Evolutionary conservation across 768 basidiomycete species (phyloP).

Genomic region (Suillus cothurnatus): DNA sequence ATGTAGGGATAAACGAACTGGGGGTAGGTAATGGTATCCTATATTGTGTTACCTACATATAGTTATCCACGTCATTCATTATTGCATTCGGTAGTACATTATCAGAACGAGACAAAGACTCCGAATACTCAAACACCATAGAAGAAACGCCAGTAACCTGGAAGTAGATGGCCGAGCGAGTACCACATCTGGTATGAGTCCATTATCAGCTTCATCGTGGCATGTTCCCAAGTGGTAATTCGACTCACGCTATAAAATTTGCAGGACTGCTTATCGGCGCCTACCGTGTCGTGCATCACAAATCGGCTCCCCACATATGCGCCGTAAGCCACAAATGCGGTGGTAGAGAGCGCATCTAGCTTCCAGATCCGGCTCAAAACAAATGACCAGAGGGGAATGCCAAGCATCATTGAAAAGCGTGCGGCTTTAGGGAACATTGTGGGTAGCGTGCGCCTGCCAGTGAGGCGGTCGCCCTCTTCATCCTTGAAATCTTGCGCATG

Average conservation of each 20-base stretch:
- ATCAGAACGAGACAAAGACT: neutral
- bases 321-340: conserved; percentile 34
- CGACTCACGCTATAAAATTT: conserved; percentile 39
- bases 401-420: conserved; percentile 35
- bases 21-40: no score
- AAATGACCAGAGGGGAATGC: conserved; percentile 41
- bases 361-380: conserved; percentile 38
- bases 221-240: neutral
- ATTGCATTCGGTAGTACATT: no score
- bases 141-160: conserved; percentile 39
- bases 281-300: conserved; percentile 28
- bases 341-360: conserved; percentile 27
- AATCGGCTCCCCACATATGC: conserved; percentile 38
- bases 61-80: no score
- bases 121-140: conserved; percentile 15
- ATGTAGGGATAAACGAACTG: no score
- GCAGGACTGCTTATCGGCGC: conserved; percentile 38
- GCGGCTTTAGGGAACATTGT: conserved; percentile 43
- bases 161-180: conserved; percentile 36
- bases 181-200: conserved; percentile 33
- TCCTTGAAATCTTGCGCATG: conserved; percentile 54
- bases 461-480: conserved; percentile 42
- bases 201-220: neutral
- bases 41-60: no score
- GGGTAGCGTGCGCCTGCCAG: conserved; percentile 45